Conservation (phyloP, 768 basidiomycete species). For the Boletus tomentosulus region DNA sequence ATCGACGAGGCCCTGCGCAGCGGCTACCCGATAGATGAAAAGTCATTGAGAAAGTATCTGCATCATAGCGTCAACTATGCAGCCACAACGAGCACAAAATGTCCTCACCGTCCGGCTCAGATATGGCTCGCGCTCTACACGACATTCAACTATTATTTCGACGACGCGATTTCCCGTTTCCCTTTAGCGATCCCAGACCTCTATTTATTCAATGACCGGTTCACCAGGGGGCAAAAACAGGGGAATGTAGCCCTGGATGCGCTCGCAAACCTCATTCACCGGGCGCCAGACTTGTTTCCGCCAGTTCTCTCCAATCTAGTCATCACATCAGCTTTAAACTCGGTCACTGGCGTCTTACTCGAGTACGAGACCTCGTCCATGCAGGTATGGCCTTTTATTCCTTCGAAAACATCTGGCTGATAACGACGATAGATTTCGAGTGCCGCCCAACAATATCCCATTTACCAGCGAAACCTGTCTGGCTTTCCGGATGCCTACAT, state of each 20-base stretch:
- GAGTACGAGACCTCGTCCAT: background rate
- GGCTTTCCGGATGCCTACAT: constrained; percentile 32
- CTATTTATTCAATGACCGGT: background rate
- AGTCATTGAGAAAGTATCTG: background rate
- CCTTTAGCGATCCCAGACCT: background rate
- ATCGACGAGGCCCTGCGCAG: constrained; percentile 13
- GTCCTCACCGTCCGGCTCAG: background rate
- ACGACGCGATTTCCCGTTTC: background rate
- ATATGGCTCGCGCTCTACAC: background rate
- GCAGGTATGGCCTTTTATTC: background rate
- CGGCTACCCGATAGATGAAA: background rate
- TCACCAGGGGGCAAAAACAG: background rate
- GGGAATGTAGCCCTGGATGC: background rate
- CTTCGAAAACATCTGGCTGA: background rate
- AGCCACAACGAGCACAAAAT: background rate
- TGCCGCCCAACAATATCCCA: constrained; percentile 16
- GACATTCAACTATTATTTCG: background rate
- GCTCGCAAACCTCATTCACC: background rate
- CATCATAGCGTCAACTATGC: background rate
- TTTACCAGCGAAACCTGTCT: constrained; percentile 20
- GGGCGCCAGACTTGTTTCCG: background rate
- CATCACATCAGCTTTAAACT: background rate
- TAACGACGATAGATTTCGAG: constrained; percentile 1
- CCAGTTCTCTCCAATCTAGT: background rate
- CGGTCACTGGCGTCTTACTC: background rate